Base-by-base conservation (phyloP, 73 alveolate species). In the Halteria grandinella region DNA sequence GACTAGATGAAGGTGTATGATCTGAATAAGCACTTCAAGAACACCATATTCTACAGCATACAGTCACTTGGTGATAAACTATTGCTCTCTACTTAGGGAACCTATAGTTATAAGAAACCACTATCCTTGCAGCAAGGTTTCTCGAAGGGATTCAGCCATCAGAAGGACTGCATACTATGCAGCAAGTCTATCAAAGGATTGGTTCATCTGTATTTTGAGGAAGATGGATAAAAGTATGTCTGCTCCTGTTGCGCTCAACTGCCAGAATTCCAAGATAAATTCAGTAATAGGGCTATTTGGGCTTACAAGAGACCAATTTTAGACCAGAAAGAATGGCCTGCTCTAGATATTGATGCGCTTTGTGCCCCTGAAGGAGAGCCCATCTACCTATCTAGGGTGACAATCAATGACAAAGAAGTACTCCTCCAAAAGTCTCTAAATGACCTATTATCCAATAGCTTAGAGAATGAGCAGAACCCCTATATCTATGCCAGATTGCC, bases 291-390 rank as follows among this genome's bases (percentile, higher is more conserved):
- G 6, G 15, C 25, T 24, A 31, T 55, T 23, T 83, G 36, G 41
- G 81, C 71, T 4, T 50, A 55, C n/a, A 83, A 83, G 45, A 72
- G 75, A 14, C 87, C 79, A 47, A 32, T 83, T 31, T 15, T 83
- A 0, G 87, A 83, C 27, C 8, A 17, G n/a, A 59, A 58, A 37
- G 14, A 2, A 1, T 82, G 72, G 59, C 91, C 91, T 7, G 55
- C 3, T 12, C 15, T 53, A 1, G 14, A 25, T 28, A 15, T 14
- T 7, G 69, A 33, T 3, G 17, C 12, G 1, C 31, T 47, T 14
- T 28, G 17, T 36, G 77, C 15, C 18, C 15, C 50, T 39, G 50
- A 39, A 39, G 18, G 18, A 11, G 50, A 39, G 8, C 18, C 47
- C 5, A 66, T 6, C 8, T 66, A 66, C 36, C 17, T 17, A 6